These are phyloP conservation scores for Ceratocystis smalleyi DNA, from an alignment of 2,329 filamentous ascomycete genomes.

Conservation along the genomic window DNA sequence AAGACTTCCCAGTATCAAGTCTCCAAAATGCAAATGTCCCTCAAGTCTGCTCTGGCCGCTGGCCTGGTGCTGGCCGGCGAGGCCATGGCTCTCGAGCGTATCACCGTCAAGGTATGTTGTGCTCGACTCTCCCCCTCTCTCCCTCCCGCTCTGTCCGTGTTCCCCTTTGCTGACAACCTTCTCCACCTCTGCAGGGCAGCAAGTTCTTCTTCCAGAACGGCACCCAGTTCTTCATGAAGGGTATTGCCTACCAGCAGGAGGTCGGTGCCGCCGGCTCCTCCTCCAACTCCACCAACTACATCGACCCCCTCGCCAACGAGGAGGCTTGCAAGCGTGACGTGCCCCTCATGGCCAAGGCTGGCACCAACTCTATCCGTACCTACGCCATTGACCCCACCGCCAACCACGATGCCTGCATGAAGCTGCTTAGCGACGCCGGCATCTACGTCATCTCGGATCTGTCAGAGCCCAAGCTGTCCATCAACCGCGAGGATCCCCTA, in stretches of 20 bases:
- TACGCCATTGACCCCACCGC: slow-evolving; percentile 74
- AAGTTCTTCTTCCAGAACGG: slow-evolving; percentile 81
- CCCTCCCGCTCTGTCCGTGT: not conserved
- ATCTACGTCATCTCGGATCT: slow-evolving; percentile 95
- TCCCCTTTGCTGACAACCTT: not conserved
- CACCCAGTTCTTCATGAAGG: slow-evolving; percentile 62
- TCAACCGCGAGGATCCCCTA: slow-evolving; percentile 61
- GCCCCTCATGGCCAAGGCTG: slow-evolving; percentile 58
- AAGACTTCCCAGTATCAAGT: not conserved
- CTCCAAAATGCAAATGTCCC: slow-evolving; percentile 22
- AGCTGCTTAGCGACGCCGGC: slow-evolving; percentile 60
- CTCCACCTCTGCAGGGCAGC: slow-evolving; percentile 37
- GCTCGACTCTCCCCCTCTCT: not conserved
- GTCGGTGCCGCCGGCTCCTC: slow-evolving; percentile 39
- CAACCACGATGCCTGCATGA: slow-evolving; percentile 77
- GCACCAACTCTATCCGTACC: slow-evolving; percentile 86
- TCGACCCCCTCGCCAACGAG: slow-evolving; percentile 65
- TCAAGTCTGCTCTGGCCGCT: slow-evolving; percentile 23
- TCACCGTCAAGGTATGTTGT: slow-evolving; percentile 49
- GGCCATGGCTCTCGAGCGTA: slow-evolving; percentile 37
- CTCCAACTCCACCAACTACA: slow-evolving; percentile 40
- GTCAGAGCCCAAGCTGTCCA: slow-evolving; percentile 64
- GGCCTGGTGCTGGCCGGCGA: slow-evolving; percentile 29
- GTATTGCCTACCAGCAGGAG: slow-evolving; percentile 89
- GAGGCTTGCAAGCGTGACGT: slow-evolving; percentile 69